These are phyloP conservation scores for Oryza glaberrima DNA, from an alignment of 176 grass and related monocot genomes.

Conservation along the genomic window DNA sequence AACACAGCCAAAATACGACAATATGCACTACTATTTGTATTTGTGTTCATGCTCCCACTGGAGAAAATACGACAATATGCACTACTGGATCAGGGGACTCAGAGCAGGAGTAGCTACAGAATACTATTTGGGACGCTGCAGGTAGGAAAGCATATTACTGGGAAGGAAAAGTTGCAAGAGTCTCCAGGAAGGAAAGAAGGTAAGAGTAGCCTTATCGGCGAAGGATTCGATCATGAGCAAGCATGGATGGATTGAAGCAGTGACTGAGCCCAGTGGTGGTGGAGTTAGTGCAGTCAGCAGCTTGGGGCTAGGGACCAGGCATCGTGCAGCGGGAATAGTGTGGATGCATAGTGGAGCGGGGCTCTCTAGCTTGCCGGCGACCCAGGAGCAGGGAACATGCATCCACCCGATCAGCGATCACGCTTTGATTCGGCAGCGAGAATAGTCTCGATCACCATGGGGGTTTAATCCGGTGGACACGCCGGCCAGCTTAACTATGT, in stretches of 20 bases:
- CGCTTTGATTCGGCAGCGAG: background rate
- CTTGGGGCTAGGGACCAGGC: background rate
- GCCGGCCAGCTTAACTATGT: background rate
- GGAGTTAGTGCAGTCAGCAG: background rate
- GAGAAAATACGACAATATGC: background rate
- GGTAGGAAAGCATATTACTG: background rate
- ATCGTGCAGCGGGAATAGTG: background rate
- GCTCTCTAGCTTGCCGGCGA: slow-evolving; percentile 8
- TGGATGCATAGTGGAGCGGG: background rate
- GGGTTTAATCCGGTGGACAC: background rate
- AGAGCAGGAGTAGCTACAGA: background rate
- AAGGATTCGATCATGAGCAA: background rate
- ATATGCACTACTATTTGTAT: too few relatives aligned
- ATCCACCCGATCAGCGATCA: background rate
- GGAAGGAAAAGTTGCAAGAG: background rate
- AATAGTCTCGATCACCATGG: background rate
- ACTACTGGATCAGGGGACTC: background rate
- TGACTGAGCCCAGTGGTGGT: background rate
- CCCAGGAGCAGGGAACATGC: slow-evolving; percentile 20
- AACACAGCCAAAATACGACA: too few relatives aligned
- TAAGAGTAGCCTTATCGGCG: background rate
- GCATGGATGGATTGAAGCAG: background rate
- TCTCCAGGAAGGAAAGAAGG: background rate
- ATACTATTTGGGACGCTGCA: background rate
- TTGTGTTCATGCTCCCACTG: background rate